A percentile compares a stretch with the other conserved stretches of the same genome.
phyloP scores from a whole-genome alignment of 176 grass and related monocot genomes.

The Saccharum officinarum region DNA sequence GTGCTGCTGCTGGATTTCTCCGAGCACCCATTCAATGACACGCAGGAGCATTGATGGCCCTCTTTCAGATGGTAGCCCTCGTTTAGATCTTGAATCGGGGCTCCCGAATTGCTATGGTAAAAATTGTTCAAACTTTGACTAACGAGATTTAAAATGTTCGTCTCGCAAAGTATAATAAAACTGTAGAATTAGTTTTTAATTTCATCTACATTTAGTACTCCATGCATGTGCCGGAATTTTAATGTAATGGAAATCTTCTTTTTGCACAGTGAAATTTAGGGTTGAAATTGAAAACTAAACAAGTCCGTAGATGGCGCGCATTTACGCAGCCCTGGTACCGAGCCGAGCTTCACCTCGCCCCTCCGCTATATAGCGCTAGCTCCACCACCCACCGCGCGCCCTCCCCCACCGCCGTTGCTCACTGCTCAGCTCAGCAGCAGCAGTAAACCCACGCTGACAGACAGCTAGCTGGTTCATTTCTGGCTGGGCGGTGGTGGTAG shows the following conservation, averaged over 20 bases:
- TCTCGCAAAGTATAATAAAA: too few relatives aligned
- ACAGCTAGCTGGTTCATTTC: not conserved
- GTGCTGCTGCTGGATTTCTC: not conserved
- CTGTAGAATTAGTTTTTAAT: too few relatives aligned
- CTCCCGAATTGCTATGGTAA: too few relatives aligned
- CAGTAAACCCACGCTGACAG: not conserved
- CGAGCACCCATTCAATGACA: conserved; percentile 32
- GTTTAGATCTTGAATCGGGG: too few relatives aligned
- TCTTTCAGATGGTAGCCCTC: conserved; percentile 54
- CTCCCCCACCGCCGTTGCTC: conserved; percentile 10
- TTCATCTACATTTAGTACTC: too few relatives aligned
- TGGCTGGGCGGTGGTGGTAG: not conserved
- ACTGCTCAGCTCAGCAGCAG: not conserved
- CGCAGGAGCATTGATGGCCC: conserved; percentile 46
- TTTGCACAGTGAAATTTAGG: too few relatives aligned
- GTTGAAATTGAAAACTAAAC: too few relatives aligned
- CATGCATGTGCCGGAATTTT: too few relatives aligned
- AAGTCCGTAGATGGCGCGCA: conserved; percentile 45
- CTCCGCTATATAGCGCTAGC: conserved; percentile 35
- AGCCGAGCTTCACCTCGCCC: not conserved
- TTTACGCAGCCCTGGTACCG: conserved; percentile 36
- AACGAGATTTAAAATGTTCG: too few relatives aligned
- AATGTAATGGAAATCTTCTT: too few relatives aligned
- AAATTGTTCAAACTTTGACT: too few relatives aligned
- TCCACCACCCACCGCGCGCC: conserved; percentile 1